phyloP scores from a whole-genome alignment of 2,329 filamentous ascomycete genomes.

The Endocalyx cinctus region DNA sequence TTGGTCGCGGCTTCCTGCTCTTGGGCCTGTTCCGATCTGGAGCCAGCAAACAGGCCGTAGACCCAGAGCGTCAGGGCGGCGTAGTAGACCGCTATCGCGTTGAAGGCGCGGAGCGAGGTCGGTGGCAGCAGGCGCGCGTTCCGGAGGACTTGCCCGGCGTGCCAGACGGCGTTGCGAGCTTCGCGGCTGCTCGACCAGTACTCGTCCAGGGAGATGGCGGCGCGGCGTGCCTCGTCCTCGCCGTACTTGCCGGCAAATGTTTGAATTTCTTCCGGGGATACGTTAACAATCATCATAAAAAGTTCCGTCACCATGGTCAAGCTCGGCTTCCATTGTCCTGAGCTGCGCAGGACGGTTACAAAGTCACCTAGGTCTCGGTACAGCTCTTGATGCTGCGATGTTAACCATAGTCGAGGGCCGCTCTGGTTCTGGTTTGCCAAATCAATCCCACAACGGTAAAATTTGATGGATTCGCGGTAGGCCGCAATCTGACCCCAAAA shows the following conservation, averaged over 20 bases:
- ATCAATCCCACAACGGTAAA: conserved; percentile 14
- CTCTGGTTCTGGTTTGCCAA: conserved; percentile 5
- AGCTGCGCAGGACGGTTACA: conserved; percentile 13
- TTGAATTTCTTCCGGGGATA: conserved; percentile 23
- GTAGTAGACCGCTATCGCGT: conserved; percentile 24
- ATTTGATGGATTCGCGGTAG: conserved; percentile 26
- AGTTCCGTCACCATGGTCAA: conserved; percentile 19
- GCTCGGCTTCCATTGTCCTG: conserved; percentile 9
- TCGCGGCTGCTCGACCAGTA: conserved; percentile 18
- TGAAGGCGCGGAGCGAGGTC: conserved; percentile 20
- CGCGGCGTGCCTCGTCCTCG: conserved; percentile 23
- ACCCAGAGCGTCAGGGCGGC: conserved; percentile 23
- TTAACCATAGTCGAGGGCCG: conserved; percentile 24
- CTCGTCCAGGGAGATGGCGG: conserved; percentile 15
- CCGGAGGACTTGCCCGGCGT: conserved; percentile 22
- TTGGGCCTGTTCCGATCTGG: conserved; percentile 1
- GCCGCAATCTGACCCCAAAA: conserved; percentile 28
- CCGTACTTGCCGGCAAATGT: conserved; percentile 22
- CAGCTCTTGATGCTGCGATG: conserved; percentile 25
- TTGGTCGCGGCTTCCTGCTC: conserved; percentile 4
- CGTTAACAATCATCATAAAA: conserved; percentile 24
- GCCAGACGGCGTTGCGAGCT: conserved; percentile 22
- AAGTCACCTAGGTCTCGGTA: conserved; percentile 25
- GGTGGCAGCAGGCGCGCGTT: conserved; percentile 18
- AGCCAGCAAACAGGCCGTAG: conserved; percentile 17